phyloP scores from a whole-genome alignment of 2,329 filamentous ascomycete species.

The Corinectria fuckeliana region DNA sequence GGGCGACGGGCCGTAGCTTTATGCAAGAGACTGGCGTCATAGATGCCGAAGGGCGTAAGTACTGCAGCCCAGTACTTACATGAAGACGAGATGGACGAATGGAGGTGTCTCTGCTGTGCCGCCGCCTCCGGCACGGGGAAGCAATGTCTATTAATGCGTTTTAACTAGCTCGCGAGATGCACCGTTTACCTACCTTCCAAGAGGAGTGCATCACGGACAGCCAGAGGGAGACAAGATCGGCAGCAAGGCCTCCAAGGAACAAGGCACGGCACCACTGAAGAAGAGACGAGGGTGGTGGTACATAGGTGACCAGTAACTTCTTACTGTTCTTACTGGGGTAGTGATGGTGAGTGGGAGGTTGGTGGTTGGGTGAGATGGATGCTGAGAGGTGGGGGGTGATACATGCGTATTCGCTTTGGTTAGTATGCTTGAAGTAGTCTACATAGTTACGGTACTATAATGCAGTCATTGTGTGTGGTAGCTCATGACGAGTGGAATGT shows the following conservation, averaged over 20 bases:
- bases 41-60: background rate
- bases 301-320: too few relatives aligned
- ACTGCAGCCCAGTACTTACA: background rate
- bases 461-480: background rate
- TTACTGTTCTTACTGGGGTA: too few relatives aligned
- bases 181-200: constrained; percentile 1
- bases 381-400: background rate
- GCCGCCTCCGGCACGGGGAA: background rate
- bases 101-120: background rate
- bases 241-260: background rate
- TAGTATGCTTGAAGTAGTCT: too few relatives aligned
- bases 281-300: constrained; percentile 12
- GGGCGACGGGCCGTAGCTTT: background rate
- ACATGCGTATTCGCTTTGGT: background rate
- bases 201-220: background rate
- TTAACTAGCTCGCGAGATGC: background rate
- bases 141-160: background rate
- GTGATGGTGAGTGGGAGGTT: background rate
- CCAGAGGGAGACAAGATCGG: constrained; percentile 17
- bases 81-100: background rate
- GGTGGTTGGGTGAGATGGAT: background rate
- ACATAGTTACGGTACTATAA: too few relatives aligned
- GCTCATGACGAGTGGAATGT: constrained; percentile 7
- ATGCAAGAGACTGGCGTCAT: background rate
- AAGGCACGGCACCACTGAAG: too few relatives aligned